These are phyloP conservation scores for Torulaspora gathmanii DNA, from an alignment of 805 yeast genomes.

Conservation along the genomic window DNA sequence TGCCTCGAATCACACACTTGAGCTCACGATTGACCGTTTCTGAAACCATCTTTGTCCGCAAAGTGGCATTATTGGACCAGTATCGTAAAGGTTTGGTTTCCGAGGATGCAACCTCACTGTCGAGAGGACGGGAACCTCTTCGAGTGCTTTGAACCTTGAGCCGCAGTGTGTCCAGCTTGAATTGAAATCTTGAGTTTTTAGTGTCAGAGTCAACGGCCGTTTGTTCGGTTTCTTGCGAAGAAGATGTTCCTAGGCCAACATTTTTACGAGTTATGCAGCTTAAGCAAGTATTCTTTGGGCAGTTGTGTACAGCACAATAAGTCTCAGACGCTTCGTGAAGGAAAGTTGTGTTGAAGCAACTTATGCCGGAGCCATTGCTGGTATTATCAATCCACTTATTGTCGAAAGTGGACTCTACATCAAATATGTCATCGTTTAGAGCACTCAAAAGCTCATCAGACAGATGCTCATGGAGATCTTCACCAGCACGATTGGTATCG, in stretches of 20 bases:
- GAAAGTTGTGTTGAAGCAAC: constrained; percentile 13
- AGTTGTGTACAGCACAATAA: background rate
- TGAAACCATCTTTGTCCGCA: constrained; percentile 15
- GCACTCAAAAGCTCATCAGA: constrained; percentile 12
- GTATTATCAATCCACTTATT: constrained; percentile 14
- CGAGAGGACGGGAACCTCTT: background rate
- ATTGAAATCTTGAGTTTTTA: constrained; percentile 8
- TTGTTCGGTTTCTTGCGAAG: background rate
- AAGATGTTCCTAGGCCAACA: background rate
- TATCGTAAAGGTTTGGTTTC: constrained; percentile 1
- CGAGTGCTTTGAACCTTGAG: constrained; percentile 5
- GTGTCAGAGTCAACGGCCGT: background rate
- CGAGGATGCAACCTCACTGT: background rate
- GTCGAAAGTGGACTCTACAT: constrained; percentile 14
- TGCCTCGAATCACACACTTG: constrained; percentile 13
- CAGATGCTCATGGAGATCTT: constrained; percentile 2
- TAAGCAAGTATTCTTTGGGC: background rate
- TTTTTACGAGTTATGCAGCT: constrained; percentile 1
- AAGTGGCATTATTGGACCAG: constrained; percentile 14
- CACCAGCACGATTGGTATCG: background rate
- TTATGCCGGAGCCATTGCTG: background rate
- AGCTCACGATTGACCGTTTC: constrained; percentile 18
- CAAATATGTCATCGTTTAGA: constrained; percentile 17
- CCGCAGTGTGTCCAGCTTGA: constrained; percentile 11
- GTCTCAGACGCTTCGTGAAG: constrained; percentile 19